Base-by-base conservation (phyloP, 2,329 filamentous ascomycete genomes). In the Thelonectria rubi region DNA sequence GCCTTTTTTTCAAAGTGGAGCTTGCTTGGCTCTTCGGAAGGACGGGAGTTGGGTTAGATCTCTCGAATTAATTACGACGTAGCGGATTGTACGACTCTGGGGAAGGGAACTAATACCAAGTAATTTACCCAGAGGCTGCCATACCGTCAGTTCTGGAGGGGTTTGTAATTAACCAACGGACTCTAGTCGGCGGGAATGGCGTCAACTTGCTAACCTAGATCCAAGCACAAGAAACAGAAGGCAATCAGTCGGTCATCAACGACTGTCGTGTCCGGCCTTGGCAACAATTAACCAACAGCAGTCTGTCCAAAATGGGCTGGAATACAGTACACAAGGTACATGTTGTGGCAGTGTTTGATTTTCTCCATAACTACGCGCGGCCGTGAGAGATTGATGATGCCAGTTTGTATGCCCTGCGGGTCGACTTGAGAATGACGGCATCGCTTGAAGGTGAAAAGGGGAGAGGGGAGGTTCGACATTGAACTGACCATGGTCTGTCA, bases 311-410 rank as follows among this genome's bases (percentile, higher is more conserved):
- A 37, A 37, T 37, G 34, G 10, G 7, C 15, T 15, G 9, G 10
- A 30, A 30, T 8, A 30, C 26, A 30, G 5, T n/a, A 32, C 18
- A 12, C 40, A 30, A 46, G 15, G 40, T 18, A 34, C 17, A 39
- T n/a, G n/a, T 39, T 37, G 30, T 55, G 52, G 42, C 42, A 55
- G 30, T 47, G 42, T 55, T 47, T 24, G 39, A 15, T 14, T 12
- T 46, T 12, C 43, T 42, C 43, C 30, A 39, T 26, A 30, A 30
- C 24, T 55, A 55, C 52, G 52, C 40, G 40, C 42, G 52, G 42
- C 52, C 52, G 37, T 45, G 26, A 21, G 32, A 14, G 32, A 14
- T 39, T 30, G 30, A 47, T 55, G 52, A 55, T 55, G 42, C 52
- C 52, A 55, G 34, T 8, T 20, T 32, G 1, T 47, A 18, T 24